Percentiles rank a stretch among this genome's conserved stretches.
phyloP scores from a whole-genome alignment of 495 filamentous ascomycete species.

The Penicillium angulare region DNA sequence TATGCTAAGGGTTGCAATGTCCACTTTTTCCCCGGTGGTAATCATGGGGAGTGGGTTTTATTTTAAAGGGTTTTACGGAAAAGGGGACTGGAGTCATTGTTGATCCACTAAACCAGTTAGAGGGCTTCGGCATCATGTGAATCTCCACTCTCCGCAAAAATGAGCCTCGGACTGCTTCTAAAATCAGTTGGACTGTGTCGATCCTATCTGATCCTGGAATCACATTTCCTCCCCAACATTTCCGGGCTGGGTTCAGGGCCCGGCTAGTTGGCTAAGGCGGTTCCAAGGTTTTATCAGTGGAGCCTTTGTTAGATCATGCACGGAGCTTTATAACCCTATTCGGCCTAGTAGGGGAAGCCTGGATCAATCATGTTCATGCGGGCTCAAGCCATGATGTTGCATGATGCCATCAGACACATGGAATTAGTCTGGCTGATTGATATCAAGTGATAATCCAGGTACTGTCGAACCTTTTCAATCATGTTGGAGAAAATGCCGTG shows the following conservation, averaged over 20 bases:
- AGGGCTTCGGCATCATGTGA: slow-evolving; percentile 27
- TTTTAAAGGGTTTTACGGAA: slow-evolving; percentile 12
- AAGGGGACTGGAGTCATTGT: slow-evolving; percentile 8
- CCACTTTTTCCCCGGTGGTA: neutral
- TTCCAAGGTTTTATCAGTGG: too few relatives aligned
- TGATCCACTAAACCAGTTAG: slow-evolving; percentile 7
- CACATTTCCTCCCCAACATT: neutral
- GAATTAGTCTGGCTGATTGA: too few relatives aligned
- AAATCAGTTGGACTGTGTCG: too few relatives aligned
- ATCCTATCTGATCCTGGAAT: slow-evolving; percentile 7
- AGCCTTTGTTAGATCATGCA: too few relatives aligned
- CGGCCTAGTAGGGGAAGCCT: neutral
- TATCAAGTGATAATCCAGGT: too few relatives aligned
- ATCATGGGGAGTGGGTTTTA: slow-evolving; percentile 7
- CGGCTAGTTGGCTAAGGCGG: too few relatives aligned
- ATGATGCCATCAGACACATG: neutral
- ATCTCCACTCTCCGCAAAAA: slow-evolving; percentile 20
- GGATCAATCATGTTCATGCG: neutral
- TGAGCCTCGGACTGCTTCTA: slow-evolving; percentile 21
- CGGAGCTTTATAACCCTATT: neutral
- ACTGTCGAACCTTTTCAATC: too few relatives aligned
- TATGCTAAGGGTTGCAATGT: neutral
- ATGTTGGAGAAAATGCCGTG: too few relatives aligned
- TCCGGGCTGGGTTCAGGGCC: neutral
- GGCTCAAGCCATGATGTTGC: neutral